Base-by-base conservation (phyloP, 2,329 filamentous ascomycete genomes). In the Podosphaera xanthii region DNA sequence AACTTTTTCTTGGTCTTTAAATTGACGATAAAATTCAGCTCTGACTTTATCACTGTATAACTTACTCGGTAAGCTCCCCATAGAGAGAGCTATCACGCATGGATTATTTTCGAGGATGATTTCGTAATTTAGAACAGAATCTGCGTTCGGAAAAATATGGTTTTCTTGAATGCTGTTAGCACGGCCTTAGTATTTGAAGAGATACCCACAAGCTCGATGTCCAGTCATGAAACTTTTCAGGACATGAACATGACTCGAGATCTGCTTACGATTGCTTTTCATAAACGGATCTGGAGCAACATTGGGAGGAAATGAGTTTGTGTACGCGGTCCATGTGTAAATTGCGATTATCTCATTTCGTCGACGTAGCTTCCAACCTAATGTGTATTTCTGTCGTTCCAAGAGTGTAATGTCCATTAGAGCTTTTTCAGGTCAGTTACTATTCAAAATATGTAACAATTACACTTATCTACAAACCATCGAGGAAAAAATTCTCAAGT, bases 171-270 rank as follows among this genome's bases (percentile, higher is more conserved):
- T 9, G 50, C 8, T 42, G 22, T 67, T 60, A 66, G 62, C 46
- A 56, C 55, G 31, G 42, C 6, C 53, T 49, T 54, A 30, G 53
- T 22, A 12, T 48, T 9, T 1, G 10, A 57, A 8, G 31, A 7
- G 3, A 9, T 34, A 73, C 80, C 76, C 72, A 83, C 81, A 83
- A 68, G 78, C 80, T 50, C 78, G 76, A 62, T 84, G 73, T 59
- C 78, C 76, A 59, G 76, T 74, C 63, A 85, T 79, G 67, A 84
- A 83, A 58, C 78, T 79, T 71, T 84, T 84, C 59, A 84, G 71
- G 12, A 86, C 82, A 67, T 86, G 82, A 66, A 85, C 84, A 66
- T 85, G 82, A 66, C 81, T 84, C 2, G 81, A 84, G 4, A 85
- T 80, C 65, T 83, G 81, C 68, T 85, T 85, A 60, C 80, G 64